Evolutionary conservation across 345 rosid species (phyloP).

Genomic region (Mercurialis annua): DNA sequence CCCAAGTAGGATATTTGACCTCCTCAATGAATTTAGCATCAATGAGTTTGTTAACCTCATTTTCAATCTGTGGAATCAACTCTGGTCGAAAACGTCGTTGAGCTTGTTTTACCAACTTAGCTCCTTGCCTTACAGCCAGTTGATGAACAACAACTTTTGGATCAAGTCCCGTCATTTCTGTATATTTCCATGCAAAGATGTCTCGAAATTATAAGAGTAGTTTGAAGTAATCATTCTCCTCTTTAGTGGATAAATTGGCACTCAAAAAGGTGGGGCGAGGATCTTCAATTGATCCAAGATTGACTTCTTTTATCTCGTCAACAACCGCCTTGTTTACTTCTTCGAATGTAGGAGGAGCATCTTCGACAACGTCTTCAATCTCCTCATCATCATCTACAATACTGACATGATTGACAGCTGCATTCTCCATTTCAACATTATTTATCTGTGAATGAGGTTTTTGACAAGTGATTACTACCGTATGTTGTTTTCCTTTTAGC

Average conservation of each 20-base stretch:
- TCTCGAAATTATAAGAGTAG: too few relatives aligned
- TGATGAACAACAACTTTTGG: background rate
- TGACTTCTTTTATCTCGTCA: background rate
- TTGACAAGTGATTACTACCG: background rate
- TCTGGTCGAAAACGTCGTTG: background rate
- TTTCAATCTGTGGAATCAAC: background rate
- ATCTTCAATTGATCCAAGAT: background rate
- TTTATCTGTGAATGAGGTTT: background rate
- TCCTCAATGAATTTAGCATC: background rate
- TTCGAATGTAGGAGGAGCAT: too few relatives aligned
- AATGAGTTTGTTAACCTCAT: background rate
- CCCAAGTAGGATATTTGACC: too few relatives aligned
- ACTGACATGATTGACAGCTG: too few relatives aligned
- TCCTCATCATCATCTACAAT: too few relatives aligned
- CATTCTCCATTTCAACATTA: too few relatives aligned
- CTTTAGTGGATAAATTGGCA: background rate
- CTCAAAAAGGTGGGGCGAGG: background rate
- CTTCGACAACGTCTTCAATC: too few relatives aligned
- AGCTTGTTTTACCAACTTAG: background rate
- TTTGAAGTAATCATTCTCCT: background rate
- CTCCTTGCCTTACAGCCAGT: background rate
- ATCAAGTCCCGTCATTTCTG: background rate
- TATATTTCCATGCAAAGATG: background rate
- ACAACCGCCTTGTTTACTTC: too few relatives aligned
- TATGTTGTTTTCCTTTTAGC: background rate